Evolutionary conservation across 768 basidiomycete species (phyloP).

Genomic region (Mycena filopes): DNA sequence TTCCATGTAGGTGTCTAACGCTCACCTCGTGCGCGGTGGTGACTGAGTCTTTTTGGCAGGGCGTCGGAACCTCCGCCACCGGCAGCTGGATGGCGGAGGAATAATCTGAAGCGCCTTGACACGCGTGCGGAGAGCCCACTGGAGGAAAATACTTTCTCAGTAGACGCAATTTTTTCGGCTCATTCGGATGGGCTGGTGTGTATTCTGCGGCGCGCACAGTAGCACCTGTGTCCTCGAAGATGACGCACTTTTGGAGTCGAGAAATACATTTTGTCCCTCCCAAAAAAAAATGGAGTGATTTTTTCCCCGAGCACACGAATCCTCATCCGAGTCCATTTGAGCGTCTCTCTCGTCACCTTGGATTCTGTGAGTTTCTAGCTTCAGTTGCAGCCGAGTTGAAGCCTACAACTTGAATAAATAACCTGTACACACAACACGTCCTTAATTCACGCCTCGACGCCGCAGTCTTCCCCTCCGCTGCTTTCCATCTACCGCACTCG

Average conservation of each 20-base stretch:
- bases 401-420: neutral
- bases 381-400: too few relatives aligned
- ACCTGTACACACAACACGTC: conserved; percentile 16
- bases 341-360: too few relatives aligned
- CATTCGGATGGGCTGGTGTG: conserved; percentile 89
- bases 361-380: too few relatives aligned
- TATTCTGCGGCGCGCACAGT: conserved; percentile 66
- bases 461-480: neutral
- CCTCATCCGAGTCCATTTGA: too few relatives aligned
- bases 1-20: conserved; percentile 64
- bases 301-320: too few relatives aligned
- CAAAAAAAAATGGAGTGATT: too few relatives aligned
- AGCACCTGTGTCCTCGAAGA: too few relatives aligned
- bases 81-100: neutral
- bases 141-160: conserved; percentile 47
- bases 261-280: too few relatives aligned
- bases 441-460: neutral
- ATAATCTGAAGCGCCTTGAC: too few relatives aligned
- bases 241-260: too few relatives aligned
- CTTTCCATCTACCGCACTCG: neutral
- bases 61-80: conserved; percentile 2
- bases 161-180: conserved; percentile 87
- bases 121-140: neutral
- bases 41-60: neutral
- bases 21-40: neutral